phyloP scores from a whole-genome alignment of 441 rosid species.

The Gossypium schwendimanii region DNA sequence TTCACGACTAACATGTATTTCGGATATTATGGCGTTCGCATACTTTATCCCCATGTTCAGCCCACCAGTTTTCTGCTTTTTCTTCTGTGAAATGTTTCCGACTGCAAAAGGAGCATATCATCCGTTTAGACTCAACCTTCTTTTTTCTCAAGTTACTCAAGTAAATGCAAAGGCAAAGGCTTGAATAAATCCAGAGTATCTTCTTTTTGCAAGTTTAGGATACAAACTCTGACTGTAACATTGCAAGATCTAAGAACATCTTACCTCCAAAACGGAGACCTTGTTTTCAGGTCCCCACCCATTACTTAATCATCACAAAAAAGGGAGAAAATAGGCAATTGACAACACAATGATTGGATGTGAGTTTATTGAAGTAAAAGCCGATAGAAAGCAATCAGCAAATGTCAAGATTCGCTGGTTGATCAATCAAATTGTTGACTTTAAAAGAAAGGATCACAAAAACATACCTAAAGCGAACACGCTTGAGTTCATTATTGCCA shows the following conservation, averaged over 20 bases:
- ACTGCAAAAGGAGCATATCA: slow-evolving; percentile 30
- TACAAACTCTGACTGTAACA: background rate
- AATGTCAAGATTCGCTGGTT: background rate
- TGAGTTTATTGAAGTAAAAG: background rate
- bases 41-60: slow-evolving; percentile 51
- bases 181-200: background rate
- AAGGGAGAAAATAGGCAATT: background rate
- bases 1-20: slow-evolving; percentile 21
- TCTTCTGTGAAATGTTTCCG: slow-evolving; percentile 64
- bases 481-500: slow-evolving; percentile 68
- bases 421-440: background rate
- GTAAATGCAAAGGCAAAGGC: background rate
- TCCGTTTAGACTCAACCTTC: background rate
- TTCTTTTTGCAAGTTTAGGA: background rate
- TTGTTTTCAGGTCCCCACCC: background rate
- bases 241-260: background rate
- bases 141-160: background rate
- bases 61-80: slow-evolving; percentile 88
- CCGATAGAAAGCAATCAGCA: background rate
- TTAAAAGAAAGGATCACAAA: background rate
- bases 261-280: background rate
- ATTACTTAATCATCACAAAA: background rate
- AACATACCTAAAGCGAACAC: slow-evolving; percentile 76
- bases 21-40: slow-evolving; percentile 53
- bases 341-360: background rate